phyloP scores from a whole-genome alignment of 257 asterid species.

The Ajuga chamaepitys region DNA sequence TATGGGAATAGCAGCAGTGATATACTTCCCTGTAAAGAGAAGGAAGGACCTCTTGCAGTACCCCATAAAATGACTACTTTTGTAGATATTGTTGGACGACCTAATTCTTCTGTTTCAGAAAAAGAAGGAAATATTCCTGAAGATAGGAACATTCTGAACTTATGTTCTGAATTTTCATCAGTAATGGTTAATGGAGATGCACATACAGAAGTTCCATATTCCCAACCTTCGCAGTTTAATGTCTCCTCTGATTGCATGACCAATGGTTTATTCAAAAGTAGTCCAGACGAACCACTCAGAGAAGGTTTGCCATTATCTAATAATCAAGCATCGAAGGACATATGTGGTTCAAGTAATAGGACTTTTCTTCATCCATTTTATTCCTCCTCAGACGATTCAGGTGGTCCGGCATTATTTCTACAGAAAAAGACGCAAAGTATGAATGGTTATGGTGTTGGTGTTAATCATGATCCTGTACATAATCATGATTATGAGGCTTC shows the following conservation, averaged over 20 bases:
- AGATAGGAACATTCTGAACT: conserved; percentile 21
- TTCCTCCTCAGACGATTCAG: conserved; percentile 44
- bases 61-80: conserved; percentile 52
- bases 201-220: conserved; percentile 16
- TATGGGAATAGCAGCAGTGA: conserved; percentile 29
- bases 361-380: conserved; percentile 34
- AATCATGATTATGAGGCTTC: conserved; percentile 51
- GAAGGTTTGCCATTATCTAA: conserved; percentile 32
- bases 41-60: conserved; percentile 36
- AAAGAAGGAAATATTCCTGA: conserved; percentile 39
- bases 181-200: conserved; percentile 17
- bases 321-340: conserved; percentile 35
- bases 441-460: conserved; percentile 33
- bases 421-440: conserved; percentile 35
- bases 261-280: conserved; percentile 5
- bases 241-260: conserved; percentile 2
- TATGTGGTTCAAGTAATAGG: conserved; percentile 26
- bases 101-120: conserved; percentile 42
- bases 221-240: conserved; percentile 17
- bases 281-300: conserved; percentile 25
- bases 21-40: conserved; percentile 31
- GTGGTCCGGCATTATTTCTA: conserved; percentile 29
- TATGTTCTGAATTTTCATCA: conserved; percentile 28
- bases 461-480: conserved; percentile 39
- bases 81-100: conserved; percentile 83